These are phyloP conservation scores for Cyclostephanos tholiformis DNA, from an alignment of 108 stramenopile genomes.

Conservation along the genomic window DNA sequence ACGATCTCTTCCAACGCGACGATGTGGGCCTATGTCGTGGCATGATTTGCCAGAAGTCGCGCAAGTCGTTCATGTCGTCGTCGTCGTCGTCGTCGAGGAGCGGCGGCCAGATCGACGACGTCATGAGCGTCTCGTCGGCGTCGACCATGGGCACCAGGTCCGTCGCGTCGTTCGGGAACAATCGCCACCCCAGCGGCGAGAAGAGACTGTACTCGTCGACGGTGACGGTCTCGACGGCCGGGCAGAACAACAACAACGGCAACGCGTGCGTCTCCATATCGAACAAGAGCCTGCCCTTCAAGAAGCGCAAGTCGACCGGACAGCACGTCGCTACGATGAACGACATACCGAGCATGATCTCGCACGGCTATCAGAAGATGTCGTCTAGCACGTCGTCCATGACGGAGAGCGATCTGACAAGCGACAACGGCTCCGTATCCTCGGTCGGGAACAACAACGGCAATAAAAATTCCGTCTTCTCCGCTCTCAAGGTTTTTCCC, in stretches of 20 bases:
- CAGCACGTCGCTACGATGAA: slow-evolving; percentile 1
- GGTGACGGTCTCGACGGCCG: slow-evolving; percentile 40
- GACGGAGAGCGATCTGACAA: slow-evolving; percentile 23
- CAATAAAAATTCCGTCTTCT: background rate
- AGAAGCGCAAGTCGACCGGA: slow-evolving; percentile 33
- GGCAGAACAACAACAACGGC: slow-evolving; percentile 7
- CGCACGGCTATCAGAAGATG: slow-evolving; percentile 21
- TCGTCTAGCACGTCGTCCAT: slow-evolving; percentile 13
- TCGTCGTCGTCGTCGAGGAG: background rate
- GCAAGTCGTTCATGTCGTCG: slow-evolving; percentile 31
- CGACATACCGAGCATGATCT: slow-evolving; percentile 35
- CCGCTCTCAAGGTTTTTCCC: slow-evolving; percentile 19
- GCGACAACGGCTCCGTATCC: slow-evolving; percentile 16
- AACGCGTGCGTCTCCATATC: background rate
- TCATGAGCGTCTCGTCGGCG: slow-evolving; percentile 29
- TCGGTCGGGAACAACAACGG: background rate
- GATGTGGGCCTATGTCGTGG: slow-evolving; percentile 63
- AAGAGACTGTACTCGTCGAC: slow-evolving; percentile 19
- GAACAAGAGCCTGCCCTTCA: slow-evolving; percentile 35
- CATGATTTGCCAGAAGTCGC: slow-evolving; percentile 80
- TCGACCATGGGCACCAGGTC: slow-evolving; percentile 36
- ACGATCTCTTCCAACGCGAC: slow-evolving; percentile 71
- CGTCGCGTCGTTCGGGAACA: background rate
- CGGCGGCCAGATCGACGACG: slow-evolving; percentile 17
- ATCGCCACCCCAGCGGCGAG: background rate